Conservation (phyloP, 73 alveolate genomes). For the Durusdinium trenchii region DNA sequence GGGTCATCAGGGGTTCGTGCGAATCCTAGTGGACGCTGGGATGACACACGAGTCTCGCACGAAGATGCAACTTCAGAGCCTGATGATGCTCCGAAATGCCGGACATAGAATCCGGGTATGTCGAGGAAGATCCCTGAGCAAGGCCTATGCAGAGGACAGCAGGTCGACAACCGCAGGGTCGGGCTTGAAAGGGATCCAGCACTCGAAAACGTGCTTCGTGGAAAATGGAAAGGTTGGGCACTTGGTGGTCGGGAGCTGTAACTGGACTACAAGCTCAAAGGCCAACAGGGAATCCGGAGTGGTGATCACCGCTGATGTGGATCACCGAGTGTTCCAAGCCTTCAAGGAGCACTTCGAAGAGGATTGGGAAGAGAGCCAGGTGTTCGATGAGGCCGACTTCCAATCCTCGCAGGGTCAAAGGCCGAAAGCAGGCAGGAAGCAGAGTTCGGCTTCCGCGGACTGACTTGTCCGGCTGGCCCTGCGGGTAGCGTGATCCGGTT, state of each 20-base stretch:
- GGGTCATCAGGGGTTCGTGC: background rate
- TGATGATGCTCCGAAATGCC: background rate
- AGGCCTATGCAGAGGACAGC: background rate
- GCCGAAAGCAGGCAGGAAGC: too few species aligned
- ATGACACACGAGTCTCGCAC: background rate
- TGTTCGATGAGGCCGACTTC: too few species aligned
- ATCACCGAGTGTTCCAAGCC: too few species aligned
- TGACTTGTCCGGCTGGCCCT: too few species aligned
- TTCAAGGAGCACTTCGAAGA: too few species aligned
- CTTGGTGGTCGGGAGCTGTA: background rate
- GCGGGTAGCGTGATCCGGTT: too few species aligned
- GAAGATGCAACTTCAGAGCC: background rate
- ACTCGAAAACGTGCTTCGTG: background rate
- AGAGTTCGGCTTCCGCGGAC: too few species aligned
- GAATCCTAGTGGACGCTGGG: background rate
- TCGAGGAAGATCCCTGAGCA: background rate
- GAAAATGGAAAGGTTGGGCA: background rate
- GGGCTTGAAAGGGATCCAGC: background rate
- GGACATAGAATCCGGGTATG: background rate
- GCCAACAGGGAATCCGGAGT: background rate
- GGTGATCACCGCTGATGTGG: too few species aligned
- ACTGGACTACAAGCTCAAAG: background rate
- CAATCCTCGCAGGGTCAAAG: too few species aligned
- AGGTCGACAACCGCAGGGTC: background rate
- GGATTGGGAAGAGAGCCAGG: too few species aligned